Evolutionary conservation across 129 eudicot genomes (phyloP), one percentile per base, ranked within the genome.

Genomic region (Ambrosia trifida): DNA sequence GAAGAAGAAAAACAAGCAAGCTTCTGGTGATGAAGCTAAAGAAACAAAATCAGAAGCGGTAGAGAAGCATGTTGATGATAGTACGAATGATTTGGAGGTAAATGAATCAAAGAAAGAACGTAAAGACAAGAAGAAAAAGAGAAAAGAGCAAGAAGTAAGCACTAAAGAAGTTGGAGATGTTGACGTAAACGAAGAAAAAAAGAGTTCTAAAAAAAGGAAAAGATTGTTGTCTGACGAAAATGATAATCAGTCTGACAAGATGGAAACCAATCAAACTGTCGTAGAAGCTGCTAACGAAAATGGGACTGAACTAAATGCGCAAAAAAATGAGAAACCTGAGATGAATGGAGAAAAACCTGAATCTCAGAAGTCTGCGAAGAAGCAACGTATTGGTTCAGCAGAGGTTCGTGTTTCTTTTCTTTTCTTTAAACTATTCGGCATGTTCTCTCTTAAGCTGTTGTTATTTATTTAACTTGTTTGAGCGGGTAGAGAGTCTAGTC

Each of bases 121-220:
- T 5, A 85, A 86, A 66, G 77, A 75, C 41, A 78, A 71, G 28
- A 85, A 85, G 86, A 81, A 50, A 66, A 84, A 77, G 61, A 80
- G 64, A 49, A 36, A 70, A 49, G 28, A 74, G 67, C 47, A 47
- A 59, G 84, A 71, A 2, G 67, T 10, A 49, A 69, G 71, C 70
- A 31, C 35, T 35, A 74, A 78, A 70, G 79, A 36, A 32, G 20
- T 63, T 54, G 82, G 61, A 72, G 68, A 70, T 16, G 31, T 38
- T 72, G 61, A 69, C 16, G 53, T n/a, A 36, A 38, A 68, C 43
- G 81, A 80, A 59, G 85, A 84, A 6, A 79, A 81, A 30, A 86
- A 74, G 81, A 84, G 82, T 73, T 84, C 84, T 7, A 88, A 88
- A 64, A 88, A 85, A 63, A 81, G 87, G 64, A 88, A 85, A 80